Evolutionary conservation across 495 filamentous ascomycete genomes (phyloP), one percentile per base, ranked within the genome.

Genomic region (Aspergillus leporis): DNA sequence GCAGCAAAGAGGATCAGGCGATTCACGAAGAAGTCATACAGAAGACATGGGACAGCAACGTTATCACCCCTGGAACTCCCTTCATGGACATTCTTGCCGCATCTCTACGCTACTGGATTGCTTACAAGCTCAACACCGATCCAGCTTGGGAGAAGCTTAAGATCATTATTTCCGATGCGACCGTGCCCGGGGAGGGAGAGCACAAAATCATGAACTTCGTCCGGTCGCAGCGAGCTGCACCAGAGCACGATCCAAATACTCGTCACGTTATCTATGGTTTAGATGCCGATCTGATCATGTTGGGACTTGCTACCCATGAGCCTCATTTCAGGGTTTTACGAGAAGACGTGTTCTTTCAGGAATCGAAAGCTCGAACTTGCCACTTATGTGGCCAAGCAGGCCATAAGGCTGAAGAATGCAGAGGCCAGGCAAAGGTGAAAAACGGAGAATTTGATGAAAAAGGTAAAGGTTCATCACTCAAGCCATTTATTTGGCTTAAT

Each of bases 181-280:
- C 92, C 0, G 94, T 99, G 19, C 94, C 94, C 38, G 94, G 94
- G 64, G 94, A 99, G 74, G 94, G 94, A 70, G 94, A 99, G 71
- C 94, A 99, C 74, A 99, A 99, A 78, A 97, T 99, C 62, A 99
- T 99, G 94, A 85, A 96, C 46, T 99, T 98, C 67, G 83, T 99
- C 61, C 87, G 94, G 63, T 96, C 93, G 23, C 95, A 99, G 74
- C 88, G 94, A 61, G 81, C 87, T 36, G 91, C 89, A 30, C 90
- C 93, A 1, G 87, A 93, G 53, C 93, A 99, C 70, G 88, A 99
- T 66, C 95, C 94, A 31, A 98, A 99, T 70, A 97, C 95, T 14
- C 88, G 87, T 48, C 95, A 98, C 77, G 94, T 96, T 55, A 93
- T 96, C 52, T 97, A 96, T 68, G 92, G 92, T 49, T 80, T 97